Base-by-base conservation (phyloP, 2,329 filamentous ascomycete genomes). In the Fusarium sp. region DNA sequence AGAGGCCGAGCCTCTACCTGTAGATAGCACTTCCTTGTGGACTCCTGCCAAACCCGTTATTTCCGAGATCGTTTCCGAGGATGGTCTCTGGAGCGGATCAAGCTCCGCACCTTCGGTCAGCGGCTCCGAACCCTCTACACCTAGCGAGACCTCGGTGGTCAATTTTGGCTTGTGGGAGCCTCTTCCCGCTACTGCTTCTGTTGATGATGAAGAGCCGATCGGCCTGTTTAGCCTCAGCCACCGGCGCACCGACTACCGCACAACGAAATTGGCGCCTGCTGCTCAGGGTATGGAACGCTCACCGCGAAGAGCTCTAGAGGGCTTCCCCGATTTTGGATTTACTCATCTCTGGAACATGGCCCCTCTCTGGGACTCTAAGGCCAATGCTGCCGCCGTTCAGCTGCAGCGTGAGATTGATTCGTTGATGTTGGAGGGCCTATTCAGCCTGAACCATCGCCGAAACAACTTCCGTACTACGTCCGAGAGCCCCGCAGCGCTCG, bases 171-270 rank as follows among this genome's bases (percentile, higher is more conserved):
- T 77, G 66, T 77, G 75, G 75, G 65, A 60, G 52, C 68, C 73
- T 38, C 42, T 63, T 57, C 33, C 65, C 55, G 53, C 60, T 38
- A 25, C 56, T 47, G 52, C 59, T 39, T 42, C 54, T 29, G 33
- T 59, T 42, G 69, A 68, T 31, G 53, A 74, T 15, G 62, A 76
- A 42, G 75, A 76, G 64, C 68, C 71, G 15, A 46, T 47, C 50
- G 75, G 75, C 29, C 63, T 77, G 44, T 77, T 77, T 58, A 77
- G 75, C 66, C 69, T 77, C 39, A 74, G 63, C 66, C 75, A 77
- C 68, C 58, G 54, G 36, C 75, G 75, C 59, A 70, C 75, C 65
- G 65, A 77, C 50, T 76, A 68, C 62, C 73, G 73, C 35, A 74
- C 73, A 38, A 75, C 75, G 6, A 67, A 68, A 29, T 52, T 70